Evolutionary conservation across 1,139 yeast species (phyloP), one percentile per base, ranked within the genome.

Genomic region (Candida gigantensis): DNA sequence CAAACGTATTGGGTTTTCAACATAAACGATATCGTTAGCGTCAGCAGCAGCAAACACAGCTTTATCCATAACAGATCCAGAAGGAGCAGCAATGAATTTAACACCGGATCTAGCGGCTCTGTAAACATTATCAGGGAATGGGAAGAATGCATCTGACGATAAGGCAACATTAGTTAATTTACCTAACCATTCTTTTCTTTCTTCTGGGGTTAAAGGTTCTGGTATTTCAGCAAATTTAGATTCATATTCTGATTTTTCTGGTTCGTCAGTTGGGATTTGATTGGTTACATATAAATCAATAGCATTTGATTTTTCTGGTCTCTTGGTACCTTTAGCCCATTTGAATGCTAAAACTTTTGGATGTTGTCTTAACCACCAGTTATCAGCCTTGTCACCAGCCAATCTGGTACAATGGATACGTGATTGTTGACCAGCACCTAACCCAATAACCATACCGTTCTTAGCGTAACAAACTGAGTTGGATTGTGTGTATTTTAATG

Each of bases 331-430:
- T 73, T 88, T 87, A 49, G 96, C 95, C 97, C 97, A 92, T 72
- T 90, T 79, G 79, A 92, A 84, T 16, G 74, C 94, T 42, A 92
- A 72, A 14, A 92, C 98, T 60, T 74, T 80, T 52, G 97, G 97
- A 65, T 92, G 97, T 67, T 92, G 97, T 75, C 98, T 85, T 59
- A 92, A 77, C 98, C 98, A 92, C 97, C 97, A 92, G 77, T 88
- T 89, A 67, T 92, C 97, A 48, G 97, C 97, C 76, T 92, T 92
- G 58, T 92, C 98, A 61, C 98, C 98, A 36, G 98, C 98, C 53
- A 92, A 79, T 72, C 98, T 84, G 39, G 98, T 92, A 74, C 98
- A 92, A 74, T 92, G 98, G 58, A 92, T 92, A 73, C 98, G 85
- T 36, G 97, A 88, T 73, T 92, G 98, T 75, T 92, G 98, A 52